Evolutionary conservation across 2,329 filamentous ascomycete species (phyloP), one percentile per base, ranked within the genome.

Genomic region (Sporothrix euskadiensis): DNA sequence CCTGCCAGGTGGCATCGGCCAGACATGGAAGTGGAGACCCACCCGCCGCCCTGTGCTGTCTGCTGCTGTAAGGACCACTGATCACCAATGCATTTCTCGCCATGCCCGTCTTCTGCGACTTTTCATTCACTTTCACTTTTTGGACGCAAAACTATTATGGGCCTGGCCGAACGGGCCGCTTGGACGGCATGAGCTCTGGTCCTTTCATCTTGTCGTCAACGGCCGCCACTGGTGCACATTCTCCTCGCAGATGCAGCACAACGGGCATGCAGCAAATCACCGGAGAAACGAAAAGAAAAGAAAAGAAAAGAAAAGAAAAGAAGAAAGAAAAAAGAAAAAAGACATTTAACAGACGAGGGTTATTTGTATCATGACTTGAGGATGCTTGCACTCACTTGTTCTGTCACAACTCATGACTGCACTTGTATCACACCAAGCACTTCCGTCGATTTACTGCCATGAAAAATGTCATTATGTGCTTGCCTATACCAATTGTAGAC

Each of bases 1-100:
- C 14, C 73, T 32, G 41, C 26, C 68, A 71, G 71, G 59, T 65
- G 71, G 73, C 73, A 74, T 69, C 8, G 71, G 35, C 54, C 63
- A 44, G 61, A 52, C 41, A 68, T 69, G 71, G 63, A 52, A 19
- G n/a, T 71, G 71, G 54, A 35, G 49, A 32, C 41, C 39, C 71
- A 73, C 71, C 41, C 19, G 30, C 32, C 44, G 30, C 26, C 70
- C 56, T 19, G 19, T 47, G 52, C 35, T n/a, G 44, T 22, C 26
- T 16, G 10, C 26, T 26, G 26, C 26, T 26, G 26, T 26, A 39
- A 72, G 59, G 41, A 57, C 52, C 19, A 69, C 39, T 63, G 16
- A 54, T 49, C 63, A 12, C 70, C 70, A 72, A 41, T 65, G 47
- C 59, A 59, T 59, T 54, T 61, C 41, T 72, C n/a, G 26, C 63